Evolutionary conservation across 495 filamentous ascomycete genomes (phyloP), one percentile per base, ranked within the genome.

Genomic region (Talaromyces proteolyticus): DNA sequence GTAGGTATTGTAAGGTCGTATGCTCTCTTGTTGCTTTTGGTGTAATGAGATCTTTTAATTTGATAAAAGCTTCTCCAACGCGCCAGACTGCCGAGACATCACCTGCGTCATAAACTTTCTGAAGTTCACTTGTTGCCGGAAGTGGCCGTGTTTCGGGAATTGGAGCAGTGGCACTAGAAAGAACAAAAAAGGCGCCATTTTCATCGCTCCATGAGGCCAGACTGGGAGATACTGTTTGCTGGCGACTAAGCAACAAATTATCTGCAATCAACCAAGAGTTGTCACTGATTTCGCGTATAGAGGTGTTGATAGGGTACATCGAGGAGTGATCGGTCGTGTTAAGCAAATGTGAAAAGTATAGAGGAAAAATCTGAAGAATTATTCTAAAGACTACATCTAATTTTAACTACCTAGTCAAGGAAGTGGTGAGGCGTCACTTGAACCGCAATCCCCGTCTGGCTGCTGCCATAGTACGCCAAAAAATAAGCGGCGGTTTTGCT

Each of bases 41-140:
- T 12, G 17, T 21, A 24, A 21, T 24, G 11, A 44, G n/a, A 44
- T 44, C 18, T 20, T 44, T 20, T 24, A 24, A 11, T 44, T 44
- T 44, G 42, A 44, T 44, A 20, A 44, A 44, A 20, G 42, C 42
- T 44, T 17, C 42, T 24, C 42, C 42, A 21, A 24, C 42, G 17
- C 42, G 42, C 42, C 42, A 44, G 21, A 44, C 42, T 20, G 42
- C 42, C 18, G 42, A 20, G 17, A 7, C 18, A 20, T 44, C 21
- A 19, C 21, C 42, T 21, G 21, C 42, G 11, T 20, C 42, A 24
- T 44, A 24, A 22, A 44, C 42, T 44, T 24, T 44, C 21, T 20
- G 21, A 6, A 44, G 17, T 21, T 44, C 17, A 44, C 18, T 20
- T 24, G 42, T 21, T 10, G 17, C 21, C 42, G n/a, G 11, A 24